Evolutionary conservation across 768 basidiomycete genomes (phyloP).

Genomic region (Coprinopsis strossmayeri): DNA sequence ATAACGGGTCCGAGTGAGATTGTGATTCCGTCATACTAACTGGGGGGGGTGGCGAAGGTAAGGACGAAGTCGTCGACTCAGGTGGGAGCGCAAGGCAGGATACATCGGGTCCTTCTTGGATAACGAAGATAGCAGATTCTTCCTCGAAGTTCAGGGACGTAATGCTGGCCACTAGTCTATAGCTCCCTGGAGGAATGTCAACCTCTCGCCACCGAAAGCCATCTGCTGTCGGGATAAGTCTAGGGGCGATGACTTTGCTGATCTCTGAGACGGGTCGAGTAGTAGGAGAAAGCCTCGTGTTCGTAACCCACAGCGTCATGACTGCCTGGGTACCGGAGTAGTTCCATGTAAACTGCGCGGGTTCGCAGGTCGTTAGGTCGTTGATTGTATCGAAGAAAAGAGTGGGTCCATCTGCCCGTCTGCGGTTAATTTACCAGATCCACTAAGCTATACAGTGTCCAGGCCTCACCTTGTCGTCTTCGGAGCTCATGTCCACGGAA

Average conservation of each 20-base stretch:
- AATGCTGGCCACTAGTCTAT: slow-evolving; percentile 28
- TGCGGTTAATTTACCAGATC: too few species aligned
- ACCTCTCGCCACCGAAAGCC: slow-evolving; percentile 40
- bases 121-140: slow-evolving; percentile 23
- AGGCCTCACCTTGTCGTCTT: too few species aligned
- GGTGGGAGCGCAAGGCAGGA: slow-evolving; percentile 22
- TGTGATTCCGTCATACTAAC: too few species aligned
- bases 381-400: slow-evolving; percentile 7
- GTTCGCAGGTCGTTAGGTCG: slow-evolving; percentile 6
- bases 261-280: slow-evolving; percentile 6
- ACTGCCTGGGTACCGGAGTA: slow-evolving; percentile 5
- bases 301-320: slow-evolving; percentile 8
- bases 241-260: slow-evolving; percentile 9
- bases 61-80: neutral
- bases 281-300: slow-evolving; percentile 17
- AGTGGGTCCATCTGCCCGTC: too few species aligned
- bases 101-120: slow-evolving; percentile 23
- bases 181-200: slow-evolving; percentile 43
- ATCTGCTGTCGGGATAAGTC: slow-evolving; percentile 19
- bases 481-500: too few species aligned
- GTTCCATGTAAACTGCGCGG: slow-evolving; percentile 6
- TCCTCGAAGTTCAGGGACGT: slow-evolving; percentile 13
- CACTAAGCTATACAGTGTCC: too few species aligned
- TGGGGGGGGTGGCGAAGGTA: slow-evolving; percentile 6
- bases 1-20: too few species aligned